A percentile compares a stretch with the other conserved stretches of the same genome.
These are phyloP conservation scores for Teunomyces aglyptinius DNA, from an alignment of 805 yeast species.

Conservation along the genomic window DNA sequence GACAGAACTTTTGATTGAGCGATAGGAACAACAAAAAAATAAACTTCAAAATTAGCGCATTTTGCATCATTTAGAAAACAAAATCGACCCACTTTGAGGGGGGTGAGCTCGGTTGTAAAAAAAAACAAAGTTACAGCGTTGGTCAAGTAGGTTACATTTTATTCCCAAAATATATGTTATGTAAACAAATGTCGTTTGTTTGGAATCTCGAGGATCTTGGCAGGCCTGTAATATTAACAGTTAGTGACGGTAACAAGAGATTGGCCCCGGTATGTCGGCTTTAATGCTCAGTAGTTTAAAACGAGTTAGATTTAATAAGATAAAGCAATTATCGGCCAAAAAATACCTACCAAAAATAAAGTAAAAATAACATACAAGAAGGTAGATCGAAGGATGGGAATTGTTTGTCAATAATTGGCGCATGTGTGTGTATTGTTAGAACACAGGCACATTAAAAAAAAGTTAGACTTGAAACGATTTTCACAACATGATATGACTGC, in stretches of 20 bases:
- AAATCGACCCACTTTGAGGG: not conserved
- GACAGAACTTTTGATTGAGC: not conserved
- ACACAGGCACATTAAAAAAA: too few relatives aligned
- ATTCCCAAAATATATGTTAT: not conserved
- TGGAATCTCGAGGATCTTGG: not conserved
- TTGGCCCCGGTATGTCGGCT: not conserved
- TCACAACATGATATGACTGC: not conserved
- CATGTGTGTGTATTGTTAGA: too few relatives aligned
- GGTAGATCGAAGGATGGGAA: not conserved
- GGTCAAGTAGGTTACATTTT: not conserved
- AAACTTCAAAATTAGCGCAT: not conserved
- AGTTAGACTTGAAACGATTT: not conserved
- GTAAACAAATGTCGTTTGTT: not conserved
- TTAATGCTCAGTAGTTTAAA: not conserved
- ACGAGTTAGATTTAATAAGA: not conserved
- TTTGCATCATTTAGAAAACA: not conserved
- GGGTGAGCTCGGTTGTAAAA: not conserved
- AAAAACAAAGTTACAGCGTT: not conserved
- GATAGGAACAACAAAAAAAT: not conserved
- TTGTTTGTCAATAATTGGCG: not conserved
- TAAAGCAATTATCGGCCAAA: not conserved
- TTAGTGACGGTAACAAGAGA: not conserved
- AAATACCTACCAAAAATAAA: not conserved
- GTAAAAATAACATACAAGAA: not conserved
- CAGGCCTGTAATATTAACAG: not conserved